A percentile compares a stretch with the other conserved stretches of the same genome.
Conservation (phyloP, 2,329 filamentous ascomycete species). For the Escovopsis sp. region DNA sequence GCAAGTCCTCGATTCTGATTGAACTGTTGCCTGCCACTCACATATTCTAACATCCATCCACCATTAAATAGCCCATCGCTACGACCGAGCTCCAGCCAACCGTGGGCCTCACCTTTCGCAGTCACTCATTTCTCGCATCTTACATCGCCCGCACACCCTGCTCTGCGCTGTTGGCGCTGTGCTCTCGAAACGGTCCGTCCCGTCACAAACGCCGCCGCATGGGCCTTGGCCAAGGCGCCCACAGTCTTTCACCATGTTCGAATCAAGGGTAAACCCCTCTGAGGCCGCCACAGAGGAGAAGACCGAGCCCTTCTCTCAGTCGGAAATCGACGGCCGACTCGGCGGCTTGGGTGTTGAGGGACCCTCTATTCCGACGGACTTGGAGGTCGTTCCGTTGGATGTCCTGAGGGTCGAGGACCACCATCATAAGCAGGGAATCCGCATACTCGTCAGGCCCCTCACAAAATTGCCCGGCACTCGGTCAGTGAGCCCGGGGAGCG, state of each 20-base stretch:
- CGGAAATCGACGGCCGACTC: conserved; percentile 38
- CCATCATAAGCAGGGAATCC: conserved; percentile 40
- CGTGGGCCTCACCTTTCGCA: conserved; percentile 1
- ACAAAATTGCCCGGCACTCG: conserved; percentile 35
- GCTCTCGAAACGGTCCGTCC: not conserved
- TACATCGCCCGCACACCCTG: not conserved
- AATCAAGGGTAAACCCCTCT: conserved; percentile 25
- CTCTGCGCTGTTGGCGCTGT: conserved; percentile 2
- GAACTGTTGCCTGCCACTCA: no score
- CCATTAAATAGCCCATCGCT: not conserved
- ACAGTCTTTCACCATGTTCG: conserved; percentile 26
- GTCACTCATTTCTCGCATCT: not conserved
- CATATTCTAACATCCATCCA: no score
- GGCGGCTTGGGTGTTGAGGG: conserved; percentile 31
- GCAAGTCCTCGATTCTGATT: no score
- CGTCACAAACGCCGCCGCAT: conserved; percentile 6
- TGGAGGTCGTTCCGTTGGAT: conserved; percentile 37
- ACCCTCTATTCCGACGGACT: conserved; percentile 20
- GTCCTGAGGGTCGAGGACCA: conserved; percentile 35
- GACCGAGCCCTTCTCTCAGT: conserved; percentile 44
- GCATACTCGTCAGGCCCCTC: conserved; percentile 41
- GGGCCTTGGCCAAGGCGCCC: conserved; percentile 12
- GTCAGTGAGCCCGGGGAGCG: conserved; percentile 40
- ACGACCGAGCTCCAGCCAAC: not conserved
- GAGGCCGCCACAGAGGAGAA: conserved; percentile 30